A percentile compares a stretch with the other conserved stretches of the same genome.
phyloP scores from a whole-genome alignment of 208 protist species.

The Leishmania tarentolae region DNA sequence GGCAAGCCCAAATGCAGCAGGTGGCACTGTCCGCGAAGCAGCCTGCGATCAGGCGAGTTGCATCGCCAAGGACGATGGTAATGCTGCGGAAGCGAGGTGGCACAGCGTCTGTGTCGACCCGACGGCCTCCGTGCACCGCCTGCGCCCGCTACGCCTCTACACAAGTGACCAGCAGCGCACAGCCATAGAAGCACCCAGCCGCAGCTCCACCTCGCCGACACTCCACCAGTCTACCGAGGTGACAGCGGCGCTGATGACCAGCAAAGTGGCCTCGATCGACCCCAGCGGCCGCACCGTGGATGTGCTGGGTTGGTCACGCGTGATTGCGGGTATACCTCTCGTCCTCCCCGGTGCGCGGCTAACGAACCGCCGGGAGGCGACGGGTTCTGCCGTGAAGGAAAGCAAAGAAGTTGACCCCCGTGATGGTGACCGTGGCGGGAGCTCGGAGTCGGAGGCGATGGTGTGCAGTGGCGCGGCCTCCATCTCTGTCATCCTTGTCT shows the following conservation, averaged over 20 bases:
- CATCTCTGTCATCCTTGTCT: slow-evolving; percentile 22
- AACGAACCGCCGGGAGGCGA: neutral
- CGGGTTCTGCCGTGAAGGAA: neutral
- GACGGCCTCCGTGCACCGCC: slow-evolving; percentile 1
- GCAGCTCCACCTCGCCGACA: neutral
- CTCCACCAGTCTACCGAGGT: neutral
- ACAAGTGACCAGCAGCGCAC: neutral
- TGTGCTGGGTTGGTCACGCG: slow-evolving; percentile 56
- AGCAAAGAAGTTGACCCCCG: neutral
- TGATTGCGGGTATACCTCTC: slow-evolving; percentile 41
- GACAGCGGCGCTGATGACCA: neutral
- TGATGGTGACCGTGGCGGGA: neutral
- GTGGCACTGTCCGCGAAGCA: neutral
- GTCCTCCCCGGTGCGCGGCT: slow-evolving; percentile 32
- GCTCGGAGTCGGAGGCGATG: neutral
- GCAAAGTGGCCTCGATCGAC: neutral
- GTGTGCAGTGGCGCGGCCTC: slow-evolving; percentile 25
- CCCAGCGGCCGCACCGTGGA: neutral
- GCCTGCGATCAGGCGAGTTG: too few relatives aligned
- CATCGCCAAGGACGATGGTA: neutral
- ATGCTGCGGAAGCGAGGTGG: neutral
- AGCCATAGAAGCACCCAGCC: neutral
- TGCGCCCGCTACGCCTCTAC: slow-evolving; percentile 1
- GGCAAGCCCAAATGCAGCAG: neutral
- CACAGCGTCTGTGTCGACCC: neutral